A percentile compares a stretch with the other conserved stretches of the same genome.
These are phyloP conservation scores for Salvia splendens DNA, from an alignment of 257 asterid genomes.

Conservation along the genomic window DNA sequence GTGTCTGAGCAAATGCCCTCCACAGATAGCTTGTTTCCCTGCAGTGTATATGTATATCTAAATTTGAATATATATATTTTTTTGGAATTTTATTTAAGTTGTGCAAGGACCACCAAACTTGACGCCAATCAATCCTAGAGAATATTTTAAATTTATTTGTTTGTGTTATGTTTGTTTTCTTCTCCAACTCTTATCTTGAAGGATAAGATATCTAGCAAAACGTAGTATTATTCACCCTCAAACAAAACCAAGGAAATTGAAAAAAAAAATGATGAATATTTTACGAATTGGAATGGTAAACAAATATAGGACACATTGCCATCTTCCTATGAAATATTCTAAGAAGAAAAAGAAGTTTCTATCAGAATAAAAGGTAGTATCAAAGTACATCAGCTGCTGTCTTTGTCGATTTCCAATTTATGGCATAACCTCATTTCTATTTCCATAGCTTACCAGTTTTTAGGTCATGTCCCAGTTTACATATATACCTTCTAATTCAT, in stretches of 20 bases:
- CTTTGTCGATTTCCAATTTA: not conserved
- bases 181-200: not conserved
- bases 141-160: conserved; percentile 20
- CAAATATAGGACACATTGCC: not conserved
- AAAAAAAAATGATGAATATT: no score
- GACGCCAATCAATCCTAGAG: conserved; percentile 24
- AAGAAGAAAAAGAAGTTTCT: not conserved
- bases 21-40: not conserved
- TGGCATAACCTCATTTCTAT: not conserved
- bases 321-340: not conserved
- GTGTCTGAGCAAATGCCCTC: conserved; percentile 5
- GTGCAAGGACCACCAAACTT: conserved; percentile 34
- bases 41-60: not conserved
- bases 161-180: conserved; percentile 13
- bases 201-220: not conserved
- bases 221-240: not conserved
- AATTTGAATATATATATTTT: not conserved
- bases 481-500: not conserved
- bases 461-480: not conserved
- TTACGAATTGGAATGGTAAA: not conserved
- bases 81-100: no score
- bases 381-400: not conserved
- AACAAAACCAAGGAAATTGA: no score
- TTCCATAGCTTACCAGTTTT: not conserved
- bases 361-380: not conserved